Conservation (phyloP, 2,329 filamentous ascomycete genomes). For the Cladosporium sp. region DNA sequence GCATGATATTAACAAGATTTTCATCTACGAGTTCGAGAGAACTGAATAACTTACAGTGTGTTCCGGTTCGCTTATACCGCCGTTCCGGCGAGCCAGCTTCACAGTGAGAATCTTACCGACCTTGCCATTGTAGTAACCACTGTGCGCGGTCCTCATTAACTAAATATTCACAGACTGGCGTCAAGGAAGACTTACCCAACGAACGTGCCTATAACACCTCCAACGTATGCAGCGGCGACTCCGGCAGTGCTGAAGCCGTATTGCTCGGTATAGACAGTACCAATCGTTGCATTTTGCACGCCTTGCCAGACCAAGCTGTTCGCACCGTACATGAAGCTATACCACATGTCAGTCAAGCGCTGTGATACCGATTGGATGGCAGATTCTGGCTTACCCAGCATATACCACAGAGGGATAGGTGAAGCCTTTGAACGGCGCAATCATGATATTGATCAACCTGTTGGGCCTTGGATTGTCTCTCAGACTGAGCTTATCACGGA, state of each 20-base stretch:
- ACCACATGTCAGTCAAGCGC: background rate
- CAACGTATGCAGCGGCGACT: conserved; percentile 6
- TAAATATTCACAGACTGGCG: background rate
- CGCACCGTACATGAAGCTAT: conserved; percentile 23
- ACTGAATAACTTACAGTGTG: conserved; percentile 22
- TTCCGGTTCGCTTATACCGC: conserved; percentile 38
- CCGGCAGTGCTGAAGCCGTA: conserved; percentile 9
- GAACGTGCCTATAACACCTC: conserved; percentile 18
- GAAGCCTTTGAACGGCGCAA: conserved; percentile 24
- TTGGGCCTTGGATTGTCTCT: conserved; percentile 40
- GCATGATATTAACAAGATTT: too few species aligned
- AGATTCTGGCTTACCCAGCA: conserved; percentile 13
- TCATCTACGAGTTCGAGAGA: too few species aligned
- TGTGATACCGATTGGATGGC: background rate
- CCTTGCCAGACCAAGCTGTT: conserved; percentile 24
- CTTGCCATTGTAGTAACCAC: conserved; percentile 22
- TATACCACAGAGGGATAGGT: conserved; percentile 23
- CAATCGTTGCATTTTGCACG: conserved; percentile 21
- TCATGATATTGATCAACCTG: conserved; percentile 37
- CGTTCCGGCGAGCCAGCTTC: conserved; percentile 34
- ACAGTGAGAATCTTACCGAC: conserved; percentile 30
- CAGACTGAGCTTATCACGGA: conserved; percentile 41
- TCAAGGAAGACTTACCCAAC: conserved; percentile 16
- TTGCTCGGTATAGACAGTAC: conserved; percentile 10
- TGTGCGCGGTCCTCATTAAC: conserved; percentile 31